Evolutionary conservation across 805 yeast species (phyloP), one percentile per base, ranked within the genome.

Genomic region (Barnettozyma populi): DNA sequence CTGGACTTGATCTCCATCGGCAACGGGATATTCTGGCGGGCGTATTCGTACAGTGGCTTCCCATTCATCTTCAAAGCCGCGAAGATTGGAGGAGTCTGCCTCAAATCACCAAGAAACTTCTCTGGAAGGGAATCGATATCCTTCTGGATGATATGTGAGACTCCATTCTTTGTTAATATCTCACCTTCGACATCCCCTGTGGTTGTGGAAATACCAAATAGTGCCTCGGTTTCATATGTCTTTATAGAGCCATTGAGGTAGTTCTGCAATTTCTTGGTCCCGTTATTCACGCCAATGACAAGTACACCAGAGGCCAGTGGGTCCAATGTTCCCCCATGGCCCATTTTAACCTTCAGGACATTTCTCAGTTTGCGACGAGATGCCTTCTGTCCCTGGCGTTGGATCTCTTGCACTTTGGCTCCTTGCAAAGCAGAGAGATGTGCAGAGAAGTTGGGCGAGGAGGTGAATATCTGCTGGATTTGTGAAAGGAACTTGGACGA

Each of bases 321-420:
- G 60, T 94, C 99, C 35, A 94, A 71, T 0, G 99, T 94, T 9
- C 99, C 99, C 18, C 99, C 99, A 65, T 94, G 99, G 1, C 99
- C 99, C 73, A 92, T 84, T 60, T 94, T 94, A 31, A 90, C 81
- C 57, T 82, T 82, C 6, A 68, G 56, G 4, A 77, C 69, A 29
- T 72, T 72, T 21, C 74, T 68, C 25, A 76, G 70, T 49, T 78
- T 76, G 50, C 76, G 73, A 39, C 79, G 74, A 34, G 79, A 72
- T 46, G 69, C 72, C 43, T 67, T 70, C 45, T 77, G 71, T 61
- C 71, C 66, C 38, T 64, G 54, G 44, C 60, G 52, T 47, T 68
- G 66, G 24, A 65, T 59, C 45, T 68, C 66, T 57, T 66, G 73
- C 29, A 72, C 67, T 51, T 78, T 72, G 21, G 69, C 72, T 13